Percentiles rank a stretch among this genome's conserved stretches.
Conservation (phyloP, 2,329 filamentous ascomycete species). For the Aaosphaeria pasadenensis region DNA sequence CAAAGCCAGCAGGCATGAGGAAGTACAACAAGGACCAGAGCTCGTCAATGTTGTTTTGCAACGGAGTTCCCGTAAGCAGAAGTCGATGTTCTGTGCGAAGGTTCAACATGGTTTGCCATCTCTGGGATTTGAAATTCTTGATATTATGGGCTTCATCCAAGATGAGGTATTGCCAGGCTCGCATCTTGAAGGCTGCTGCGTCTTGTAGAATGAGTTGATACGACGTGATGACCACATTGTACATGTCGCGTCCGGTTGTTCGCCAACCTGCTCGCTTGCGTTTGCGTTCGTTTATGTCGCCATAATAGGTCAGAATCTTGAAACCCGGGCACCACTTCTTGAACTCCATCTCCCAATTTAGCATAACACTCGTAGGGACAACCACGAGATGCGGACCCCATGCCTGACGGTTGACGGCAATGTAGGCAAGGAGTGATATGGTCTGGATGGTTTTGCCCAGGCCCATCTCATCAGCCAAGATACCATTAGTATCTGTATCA, state of each 20-base stretch:
- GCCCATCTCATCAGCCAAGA: conserved; percentile 97
- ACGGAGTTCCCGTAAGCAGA: conserved; percentile 85
- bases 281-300: conserved; percentile 86
- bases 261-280: conserved; percentile 91
- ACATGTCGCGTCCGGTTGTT: conserved; percentile 70
- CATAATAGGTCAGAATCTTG: conserved; percentile 97
- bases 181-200: conserved; percentile 86
- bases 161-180: conserved; percentile 96
- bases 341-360: conserved; percentile 99
- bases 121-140: conserved; percentile 97
- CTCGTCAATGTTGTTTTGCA: conserved; percentile 96
- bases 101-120: conserved; percentile 92
- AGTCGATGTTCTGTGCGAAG: conserved; percentile 89
- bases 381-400: conserved; percentile 97
- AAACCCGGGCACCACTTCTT: conserved; percentile 99
- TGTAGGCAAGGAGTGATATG: conserved; percentile 86
- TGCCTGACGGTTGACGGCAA: conserved; percentile 83
- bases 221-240: conserved; percentile 97
- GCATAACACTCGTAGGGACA: conserved; percentile 95
- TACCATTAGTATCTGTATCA: conserved; percentile 88
- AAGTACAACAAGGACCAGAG: conserved; percentile 97
- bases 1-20: conserved; percentile 83
- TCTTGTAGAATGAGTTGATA: conserved; percentile 96
- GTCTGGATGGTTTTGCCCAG: conserved; percentile 98
- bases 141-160: conserved; percentile 99